Evolutionary conservation across 495 filamentous ascomycete genomes (phyloP), one percentile per base, ranked within the genome.

Genomic region (Pyrenula aspistea): DNA sequence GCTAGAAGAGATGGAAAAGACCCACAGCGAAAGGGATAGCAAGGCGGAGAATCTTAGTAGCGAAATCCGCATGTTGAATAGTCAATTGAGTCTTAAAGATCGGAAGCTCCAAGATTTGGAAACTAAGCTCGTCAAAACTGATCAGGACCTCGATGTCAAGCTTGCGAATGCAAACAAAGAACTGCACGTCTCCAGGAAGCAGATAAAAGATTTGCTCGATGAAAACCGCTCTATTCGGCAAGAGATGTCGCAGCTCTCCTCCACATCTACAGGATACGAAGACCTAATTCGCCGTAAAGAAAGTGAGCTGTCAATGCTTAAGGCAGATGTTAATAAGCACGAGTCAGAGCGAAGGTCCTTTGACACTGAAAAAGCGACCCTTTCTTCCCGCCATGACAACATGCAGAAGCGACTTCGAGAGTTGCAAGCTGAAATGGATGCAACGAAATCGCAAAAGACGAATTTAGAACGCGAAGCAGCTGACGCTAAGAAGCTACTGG

Each of bases 181-280:
- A 31, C 71, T 95, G 0, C 84, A 91, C 48, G 74, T 79, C 42
- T 79, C 83, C 2, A 84, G 79, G 65, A 77, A 76, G 49, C 83
- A 88, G 61, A 79, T 89, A 57, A 83, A 83, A 47, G 88, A 93
- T 24, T 78, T 96, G 2, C 61, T 82, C 2, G 84, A 82, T 4
- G 92, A 97, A 60, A 94, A 97, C 62, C 81, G 82, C 12, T 81
- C 86, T n/a, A 80, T 95, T 24, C 81, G 92, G 12, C 82, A 91
- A 58, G 90, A 96, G 60, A 80, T 98, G 47, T 78, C 85, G 0
- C 87, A 96, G 61, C 76, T 98, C 10, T 92, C 93, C 1, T 81
- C 86, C 22, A 97, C 94, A 0, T 97, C 93, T 0, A 95, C 91
- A 0, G 83, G 86, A 61, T 98, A 95, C 59, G 93, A 97, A 66